Evolutionary conservation across 768 basidiomycete genomes (phyloP), one percentile per base, ranked within the genome.

Genomic region (Dacryopinax spathularia): DNA sequence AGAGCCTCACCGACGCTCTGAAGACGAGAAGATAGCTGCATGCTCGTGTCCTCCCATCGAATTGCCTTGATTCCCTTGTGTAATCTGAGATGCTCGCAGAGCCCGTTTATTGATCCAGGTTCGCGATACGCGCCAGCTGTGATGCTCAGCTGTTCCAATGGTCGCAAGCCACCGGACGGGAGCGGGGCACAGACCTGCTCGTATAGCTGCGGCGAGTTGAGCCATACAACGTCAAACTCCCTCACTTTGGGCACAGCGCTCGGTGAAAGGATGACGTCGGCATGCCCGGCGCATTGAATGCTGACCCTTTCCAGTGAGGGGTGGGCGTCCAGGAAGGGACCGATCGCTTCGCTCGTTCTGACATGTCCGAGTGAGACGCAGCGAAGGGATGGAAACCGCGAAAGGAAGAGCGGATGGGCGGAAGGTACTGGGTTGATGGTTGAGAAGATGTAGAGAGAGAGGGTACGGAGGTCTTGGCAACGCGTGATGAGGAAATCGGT

Each of bases 21-120:
- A 2, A 56, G 48, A 22, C 48, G 12, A 4, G 3, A 7, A 29
- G 25, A 27, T 13, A 56, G 48, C 25, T 56, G 48, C 48, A 56
- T 56, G 48, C 48, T 56, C 48, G 48, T 56, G 48, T 56, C 48
- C 48, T 56, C 48, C 48, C 48, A 56, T 20, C 48, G 25, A 9
- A 56, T 3, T 29, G 25, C 48, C 48, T 56, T 56, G 12, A 56
- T 56, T 29, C 48, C 29, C 48, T 13, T 27, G 29, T 56, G 48
- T 9, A 15, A 22, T 7, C 25, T 13, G 10, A 56, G 48, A 31
- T 25, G 15, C 48, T 6, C 48, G 29, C 48, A 56, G 25, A 56
- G 25, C 25, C 5, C 48, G 3, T 56, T 18, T 15, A 29, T 29
- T 29, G 10, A 3, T 3, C 29, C 29, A 9, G 25, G 25, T 13